phyloP scores from a whole-genome alignment of 129 eudicot genomes.

The Saussurea involucrata region DNA sequence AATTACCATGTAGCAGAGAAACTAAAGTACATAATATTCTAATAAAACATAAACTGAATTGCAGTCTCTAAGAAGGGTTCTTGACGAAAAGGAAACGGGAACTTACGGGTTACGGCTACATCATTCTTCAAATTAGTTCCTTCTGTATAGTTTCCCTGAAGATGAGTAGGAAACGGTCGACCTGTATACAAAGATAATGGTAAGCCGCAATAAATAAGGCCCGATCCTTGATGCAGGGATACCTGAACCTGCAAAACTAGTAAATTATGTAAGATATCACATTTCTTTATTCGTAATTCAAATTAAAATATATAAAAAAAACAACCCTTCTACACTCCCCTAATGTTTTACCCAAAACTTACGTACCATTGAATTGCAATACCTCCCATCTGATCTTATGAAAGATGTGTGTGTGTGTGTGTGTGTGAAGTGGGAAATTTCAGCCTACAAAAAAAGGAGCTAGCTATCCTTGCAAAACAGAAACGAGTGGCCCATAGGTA shows the following conservation, averaged over 20 bases:
- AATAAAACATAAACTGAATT: background rate
- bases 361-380: background rate
- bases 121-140: conserved; percentile 14
- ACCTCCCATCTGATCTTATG: background rate
- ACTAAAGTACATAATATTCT: conserved; percentile 4
- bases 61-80: conserved; percentile 8
- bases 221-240: conserved; percentile 42
- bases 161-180: conserved; percentile 31
- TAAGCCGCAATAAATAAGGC: conserved; percentile 51
- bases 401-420: too few relatives aligned
- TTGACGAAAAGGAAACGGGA: conserved; percentile 4
- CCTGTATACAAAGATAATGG: conserved; percentile 76
- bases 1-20: background rate
- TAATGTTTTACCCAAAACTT: background rate
- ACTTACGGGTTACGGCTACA: conserved; percentile 2
- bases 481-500: background rate
- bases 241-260: conserved; percentile 95
- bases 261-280: conserved; percentile 42
- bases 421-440: background rate
- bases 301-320: background rate
- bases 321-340: background rate
- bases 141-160: conserved; percentile 20
- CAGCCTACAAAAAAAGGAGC: conserved; percentile 14
- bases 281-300: conserved; percentile 7
- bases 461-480: conserved; percentile 11